These are phyloP conservation scores for Fusarium circinatum DNA, from an alignment of 2,329 filamentous ascomycete genomes.

Conservation along the genomic window DNA sequence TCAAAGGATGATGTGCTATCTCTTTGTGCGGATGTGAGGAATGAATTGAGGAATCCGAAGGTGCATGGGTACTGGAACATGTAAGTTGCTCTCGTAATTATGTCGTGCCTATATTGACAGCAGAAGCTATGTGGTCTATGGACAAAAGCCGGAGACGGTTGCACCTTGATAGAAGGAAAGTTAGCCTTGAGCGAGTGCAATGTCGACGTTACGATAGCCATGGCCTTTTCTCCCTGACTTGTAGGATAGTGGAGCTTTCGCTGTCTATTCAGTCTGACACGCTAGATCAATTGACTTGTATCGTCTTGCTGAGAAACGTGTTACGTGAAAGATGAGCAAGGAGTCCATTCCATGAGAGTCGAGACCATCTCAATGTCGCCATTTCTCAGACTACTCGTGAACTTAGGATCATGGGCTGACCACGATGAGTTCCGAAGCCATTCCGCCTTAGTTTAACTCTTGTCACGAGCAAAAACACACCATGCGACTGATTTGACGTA, in stretches of 20 bases:
- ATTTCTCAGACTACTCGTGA: background rate
- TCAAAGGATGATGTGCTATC: background rate
- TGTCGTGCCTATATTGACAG: rapidly evolving
- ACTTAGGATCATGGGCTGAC: background rate
- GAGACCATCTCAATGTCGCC: background rate
- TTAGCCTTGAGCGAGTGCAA: rapidly evolving
- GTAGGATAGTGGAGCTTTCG: background rate
- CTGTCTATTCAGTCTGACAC: background rate
- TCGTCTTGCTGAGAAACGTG: no score
- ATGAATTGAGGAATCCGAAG: slow-evolving; percentile 13
- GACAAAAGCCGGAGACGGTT: background rate
- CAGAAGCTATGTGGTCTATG: background rate
- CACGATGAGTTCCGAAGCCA: no score
- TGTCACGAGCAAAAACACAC: background rate
- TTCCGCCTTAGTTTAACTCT: background rate
- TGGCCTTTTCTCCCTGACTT: background rate
- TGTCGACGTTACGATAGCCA: background rate
- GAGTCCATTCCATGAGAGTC: background rate
- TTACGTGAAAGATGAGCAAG: background rate
- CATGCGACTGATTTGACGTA: background rate
- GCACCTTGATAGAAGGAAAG: background rate
- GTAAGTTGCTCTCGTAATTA: background rate
- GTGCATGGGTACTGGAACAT: slow-evolving; percentile 22
- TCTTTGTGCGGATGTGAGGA: slow-evolving; percentile 16
- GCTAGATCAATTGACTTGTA: background rate